These are phyloP conservation scores for Ensete glaucum DNA, from an alignment of 176 grass and related monocot genomes.

Conservation along the genomic window DNA sequence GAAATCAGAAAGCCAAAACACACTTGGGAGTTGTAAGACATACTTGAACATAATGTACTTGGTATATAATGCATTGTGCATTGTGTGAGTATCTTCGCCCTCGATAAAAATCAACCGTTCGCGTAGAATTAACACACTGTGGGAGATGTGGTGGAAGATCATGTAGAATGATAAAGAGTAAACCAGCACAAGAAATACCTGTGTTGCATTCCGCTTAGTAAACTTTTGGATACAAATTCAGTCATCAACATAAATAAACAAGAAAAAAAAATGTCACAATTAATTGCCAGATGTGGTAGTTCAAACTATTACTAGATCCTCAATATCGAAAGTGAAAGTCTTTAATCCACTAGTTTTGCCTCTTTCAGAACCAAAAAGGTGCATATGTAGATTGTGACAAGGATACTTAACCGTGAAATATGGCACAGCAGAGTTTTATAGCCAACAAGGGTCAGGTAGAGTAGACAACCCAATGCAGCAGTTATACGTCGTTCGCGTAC, in stretches of 20 bases:
- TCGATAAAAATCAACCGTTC: conserved; percentile 69
- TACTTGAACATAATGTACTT: conserved; percentile 99
- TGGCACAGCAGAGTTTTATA: conserved; percentile 77
- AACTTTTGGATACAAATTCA: neutral
- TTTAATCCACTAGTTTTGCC: neutral
- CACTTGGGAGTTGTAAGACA: neutral
- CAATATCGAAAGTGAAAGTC: neutral
- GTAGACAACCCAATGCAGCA: conserved; percentile 48
- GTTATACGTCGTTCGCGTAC: conserved; percentile 64
- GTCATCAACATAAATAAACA: neutral
- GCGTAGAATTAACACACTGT: conserved; percentile 54
- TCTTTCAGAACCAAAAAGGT: neutral
- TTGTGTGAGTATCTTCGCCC: conserved; percentile 59
- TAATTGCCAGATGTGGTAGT: neutral
- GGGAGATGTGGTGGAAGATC: conserved; percentile 69
- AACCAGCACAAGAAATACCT: conserved; percentile 64
- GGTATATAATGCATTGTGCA: conserved; percentile 67
- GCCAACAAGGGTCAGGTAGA: conserved; percentile 86
- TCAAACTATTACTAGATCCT: neutral
- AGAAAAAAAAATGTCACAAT: neutral
- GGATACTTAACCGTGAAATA: conserved; percentile 62
- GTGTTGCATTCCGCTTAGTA: neutral
- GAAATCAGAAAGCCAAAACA: neutral
- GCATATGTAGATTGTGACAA: too few species aligned
- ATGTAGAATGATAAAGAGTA: conserved; percentile 69